Conservation (phyloP, 352 stramenopile genomes). For the Phytophthora foliorum region DNA sequence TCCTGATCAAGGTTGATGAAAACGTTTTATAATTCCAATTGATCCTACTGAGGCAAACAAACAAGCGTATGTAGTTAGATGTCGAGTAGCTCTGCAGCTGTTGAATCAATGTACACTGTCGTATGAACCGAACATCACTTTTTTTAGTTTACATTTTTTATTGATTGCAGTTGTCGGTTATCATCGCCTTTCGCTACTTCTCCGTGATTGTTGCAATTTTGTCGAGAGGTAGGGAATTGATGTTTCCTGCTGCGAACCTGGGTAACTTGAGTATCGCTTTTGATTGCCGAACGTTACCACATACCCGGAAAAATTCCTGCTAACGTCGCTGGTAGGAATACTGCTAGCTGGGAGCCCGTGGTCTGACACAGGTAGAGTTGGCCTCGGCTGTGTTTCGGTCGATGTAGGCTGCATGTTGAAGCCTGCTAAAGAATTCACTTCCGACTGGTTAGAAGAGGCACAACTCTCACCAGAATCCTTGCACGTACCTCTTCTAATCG, state of each 20-base stretch:
- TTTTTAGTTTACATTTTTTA: slow-evolving; percentile 18
- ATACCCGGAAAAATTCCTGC: slow-evolving; percentile 51
- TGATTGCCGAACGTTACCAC: slow-evolving; percentile 57
- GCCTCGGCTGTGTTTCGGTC: slow-evolving; percentile 30
- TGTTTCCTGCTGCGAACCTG: slow-evolving; percentile 36
- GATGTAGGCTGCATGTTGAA: slow-evolving; percentile 56
- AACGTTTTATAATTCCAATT: slow-evolving; percentile 88
- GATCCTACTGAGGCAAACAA: slow-evolving; percentile 83
- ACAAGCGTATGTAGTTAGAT: slow-evolving; percentile 20
- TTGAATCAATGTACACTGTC: slow-evolving; percentile 7
- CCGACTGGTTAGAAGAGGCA: not conserved
- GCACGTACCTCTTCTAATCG: slow-evolving; percentile 43
- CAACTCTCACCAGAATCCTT: not conserved
- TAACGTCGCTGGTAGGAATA: slow-evolving; percentile 6
- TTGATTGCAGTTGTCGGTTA: not conserved
- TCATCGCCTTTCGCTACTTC: slow-evolving; percentile 12
- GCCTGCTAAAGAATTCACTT: slow-evolving; percentile 12
- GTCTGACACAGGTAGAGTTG: slow-evolving; percentile 4
- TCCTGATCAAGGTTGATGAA: slow-evolving; percentile 80
- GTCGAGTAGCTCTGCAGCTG: not conserved
- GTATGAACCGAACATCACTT: not conserved
- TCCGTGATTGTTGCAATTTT: slow-evolving; percentile 38
- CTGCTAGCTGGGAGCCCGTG: slow-evolving; percentile 18
- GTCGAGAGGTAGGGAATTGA: slow-evolving; percentile 50
- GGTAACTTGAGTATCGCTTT: slow-evolving; percentile 51